phyloP scores from a whole-genome alignment of 768 basidiomycete genomes.

The Russula emetica region DNA sequence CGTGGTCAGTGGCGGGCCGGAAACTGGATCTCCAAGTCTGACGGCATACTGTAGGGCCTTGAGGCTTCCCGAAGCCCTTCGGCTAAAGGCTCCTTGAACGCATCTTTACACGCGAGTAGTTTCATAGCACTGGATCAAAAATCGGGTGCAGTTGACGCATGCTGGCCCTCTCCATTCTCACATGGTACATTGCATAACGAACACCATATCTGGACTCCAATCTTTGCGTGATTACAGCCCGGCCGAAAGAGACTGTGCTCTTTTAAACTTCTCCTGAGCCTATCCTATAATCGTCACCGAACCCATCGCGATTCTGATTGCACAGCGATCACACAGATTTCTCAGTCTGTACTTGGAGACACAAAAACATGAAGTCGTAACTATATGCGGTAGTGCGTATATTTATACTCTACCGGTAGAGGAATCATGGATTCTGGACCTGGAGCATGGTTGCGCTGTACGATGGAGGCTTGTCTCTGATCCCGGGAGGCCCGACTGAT shows the following conservation, averaged over 20 bases:
- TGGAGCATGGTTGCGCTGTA: not conserved
- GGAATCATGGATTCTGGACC: constrained; percentile 9
- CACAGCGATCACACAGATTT: too few species aligned
- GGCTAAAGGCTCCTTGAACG: too few species aligned
- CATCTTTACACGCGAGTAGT: not conserved
- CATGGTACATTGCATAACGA: too few species aligned
- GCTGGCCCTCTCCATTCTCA: too few species aligned
- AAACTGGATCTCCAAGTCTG: not conserved
- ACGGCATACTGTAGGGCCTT: not conserved
- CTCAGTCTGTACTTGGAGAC: too few species aligned
- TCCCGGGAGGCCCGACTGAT: not conserved
- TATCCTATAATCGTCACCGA: not conserved
- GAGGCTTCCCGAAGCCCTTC: too few species aligned
- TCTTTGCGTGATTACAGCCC: not conserved
- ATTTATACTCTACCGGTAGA: not conserved
- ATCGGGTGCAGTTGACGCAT: too few species aligned
- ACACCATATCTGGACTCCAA: too few species aligned
- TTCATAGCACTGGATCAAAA: not conserved
- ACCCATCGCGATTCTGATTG: too few species aligned
- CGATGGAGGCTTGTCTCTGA: constrained; percentile 8
- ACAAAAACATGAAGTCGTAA: not conserved
- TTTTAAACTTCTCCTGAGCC: too few species aligned
- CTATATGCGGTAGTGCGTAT: too few species aligned
- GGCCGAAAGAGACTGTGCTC: too few species aligned
- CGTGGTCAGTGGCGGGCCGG: not conserved